These are phyloP conservation scores for cucumber (Cucumis sativus) DNA, from an alignment of 306 rosid genomes.

Conservation along the genomic window Cucumber_9930_V3 NC_026659.2:5430501-5431000, in stretches of 20 bases:
- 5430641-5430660: background rate
- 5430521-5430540: background rate
- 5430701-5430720: background rate
- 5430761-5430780: background rate
- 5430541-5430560: background rate
- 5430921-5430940: constrained; percentile 69
- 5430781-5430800: background rate
- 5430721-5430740: background rate
- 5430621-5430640: background rate
- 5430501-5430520: background rate
- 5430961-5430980: constrained; percentile 68
- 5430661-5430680: background rate
- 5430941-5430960: constrained; percentile 59
- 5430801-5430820: background rate
- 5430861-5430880: background rate
- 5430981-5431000: constrained; percentile 87
- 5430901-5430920: constrained; percentile 54
- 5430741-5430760: background rate
- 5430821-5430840: background rate
- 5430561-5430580: background rate
- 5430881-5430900: constrained; percentile 40
- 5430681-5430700: background rate
- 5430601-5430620: background rate
- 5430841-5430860: background rate
- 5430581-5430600: background rate